Base-by-base conservation (phyloP, 2,329 filamentous ascomycete species). In the Diaporthe amygdali region DNA sequence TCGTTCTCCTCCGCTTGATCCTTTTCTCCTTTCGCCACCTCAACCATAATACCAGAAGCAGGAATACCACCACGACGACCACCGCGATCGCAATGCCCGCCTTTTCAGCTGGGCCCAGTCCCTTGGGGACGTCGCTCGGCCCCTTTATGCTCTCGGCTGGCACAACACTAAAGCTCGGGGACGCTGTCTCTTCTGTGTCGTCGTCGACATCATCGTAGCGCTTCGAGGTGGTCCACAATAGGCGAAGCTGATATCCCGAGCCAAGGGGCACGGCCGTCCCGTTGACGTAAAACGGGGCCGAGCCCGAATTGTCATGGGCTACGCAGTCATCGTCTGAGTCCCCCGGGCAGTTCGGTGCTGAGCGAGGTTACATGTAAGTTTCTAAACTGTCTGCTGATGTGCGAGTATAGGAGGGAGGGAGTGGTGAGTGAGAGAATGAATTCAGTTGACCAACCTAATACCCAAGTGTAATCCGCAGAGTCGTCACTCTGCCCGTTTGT, bases 11-110 rank as follows among this genome's bases (percentile, higher is more conserved):
- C 46, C 34, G 17, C 44, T 34, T 71, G 68, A 22, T 54, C 25
- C 17, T 47, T 69, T 22, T 75, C 67, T 37, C 70, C 73, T 25
- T 68, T 39, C 39, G 46, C 39, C 30, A 47, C 51, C 51, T 56
- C 22, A 54, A 56, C 66, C 66, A 68, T 8, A 39, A 12, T 3
- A 68, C 39, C 39, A 68, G 25, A 5, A 56, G 1, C 14, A 68
- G 7, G 17, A 68, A 46, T 8, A 68, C 1, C 15, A 68, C 66
- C 30, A 68, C 51, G 14, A 68, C 51, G 27, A 68, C 47, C 27
- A 68, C 66, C 12, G 51, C 66, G 66, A 68, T 47, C 1, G 66
- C 22, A 17, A 68, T 68, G 25, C 66, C 66, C 10, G 66, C 66
- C 22, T 56, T 47, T 41, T 68, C 66, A n/a, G 51, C 66, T 7